A percentile compares a stretch with the other conserved stretches of the same genome.
These are phyloP conservation scores for Boletus sp. DNA, from an alignment of 1,284 basidiomycete species.

Conservation along the genomic window DNA sequence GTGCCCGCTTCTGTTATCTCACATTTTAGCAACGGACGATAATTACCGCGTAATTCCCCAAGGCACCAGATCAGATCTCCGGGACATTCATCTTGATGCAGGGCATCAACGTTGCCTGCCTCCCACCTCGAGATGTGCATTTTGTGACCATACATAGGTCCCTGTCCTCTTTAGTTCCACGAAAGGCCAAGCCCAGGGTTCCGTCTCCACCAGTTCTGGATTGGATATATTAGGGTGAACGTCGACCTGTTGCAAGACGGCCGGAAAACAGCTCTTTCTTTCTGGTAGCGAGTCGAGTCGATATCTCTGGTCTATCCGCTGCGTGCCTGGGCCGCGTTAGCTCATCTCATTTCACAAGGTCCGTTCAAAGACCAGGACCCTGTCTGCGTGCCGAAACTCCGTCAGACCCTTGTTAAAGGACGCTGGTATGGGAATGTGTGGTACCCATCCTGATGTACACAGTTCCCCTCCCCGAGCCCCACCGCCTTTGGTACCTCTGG, in stretches of 20 bases:
- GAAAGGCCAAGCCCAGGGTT: background rate
- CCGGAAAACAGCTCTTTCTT: background rate
- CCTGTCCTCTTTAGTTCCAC: background rate
- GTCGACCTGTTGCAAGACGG: background rate
- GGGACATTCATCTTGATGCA: constrained; percentile 3
- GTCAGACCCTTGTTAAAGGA: constrained; percentile 21
- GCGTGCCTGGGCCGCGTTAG: too few relatives aligned
- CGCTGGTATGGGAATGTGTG: background rate
- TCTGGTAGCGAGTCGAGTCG: background rate
- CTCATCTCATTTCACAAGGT: constrained; percentile 10
- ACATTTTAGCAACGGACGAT: background rate
- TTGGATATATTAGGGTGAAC: background rate
- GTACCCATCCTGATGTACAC: background rate
- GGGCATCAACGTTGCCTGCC: too few relatives aligned
- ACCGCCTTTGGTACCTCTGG: constrained; percentile 1
- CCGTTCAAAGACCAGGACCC: constrained; percentile 5
- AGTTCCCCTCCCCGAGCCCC: background rate
- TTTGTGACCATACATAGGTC: background rate
- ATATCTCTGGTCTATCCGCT: background rate
- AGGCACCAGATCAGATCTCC: too few relatives aligned
- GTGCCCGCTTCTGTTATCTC: background rate
- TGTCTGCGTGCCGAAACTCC: background rate
- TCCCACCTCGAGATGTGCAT: background rate
- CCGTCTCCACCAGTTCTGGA: background rate
- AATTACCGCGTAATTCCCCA: constrained; percentile 7